Evolutionary conservation across 2,329 filamentous ascomycete species (phyloP), one percentile per base, ranked within the genome.

Genomic region (Hysterium pulicare): DNA sequence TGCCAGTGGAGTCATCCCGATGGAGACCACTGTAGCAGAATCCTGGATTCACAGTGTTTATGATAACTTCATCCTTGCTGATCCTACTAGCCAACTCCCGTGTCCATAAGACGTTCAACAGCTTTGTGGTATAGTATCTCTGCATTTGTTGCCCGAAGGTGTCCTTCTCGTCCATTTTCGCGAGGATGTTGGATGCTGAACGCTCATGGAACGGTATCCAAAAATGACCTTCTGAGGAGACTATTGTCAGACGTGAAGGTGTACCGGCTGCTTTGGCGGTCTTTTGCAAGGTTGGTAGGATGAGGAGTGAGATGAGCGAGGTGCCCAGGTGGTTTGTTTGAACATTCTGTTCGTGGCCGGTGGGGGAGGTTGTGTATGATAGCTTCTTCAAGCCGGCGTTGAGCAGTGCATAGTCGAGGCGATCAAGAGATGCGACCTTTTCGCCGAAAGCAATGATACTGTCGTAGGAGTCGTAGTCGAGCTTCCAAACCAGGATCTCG

Each of bases 271-370:
- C 38, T 4, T 58, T 53, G 15, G 67, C 63, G 33, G 65, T 67
- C 5, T 51, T 56, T 19, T 61, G 57, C 10, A 78, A 53, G 40
- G 72, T 71, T 0, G 73, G 74, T 1, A 78, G 41, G 4, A 54
- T 23, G 4, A 40, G 39, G 16, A 53, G 28, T 37, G 44, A 42
- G n/a, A 54, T 23, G 24, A 49, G 38, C 11, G 46, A 32, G 5
- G 53, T 57, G 1, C 42, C 42, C 17, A 54, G 21, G 32, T 53
- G 43, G 39, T 57, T 57, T 41, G 54, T 40, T 38, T 54, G 51
- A 3, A 57, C 26, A n/a, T 48, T 50, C 40, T 71, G 64, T 44
- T 79, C 76, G 64, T 70, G 78, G 5, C 72, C 75, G 23, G 73
- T 71, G 2, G 58, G 37, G 0, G 67, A 68, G 1, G 53, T 42